These are phyloP conservation scores for Acarospora socialis DNA, from an alignment of 2,329 filamentous ascomycete species.

Conservation along the genomic window DNA sequence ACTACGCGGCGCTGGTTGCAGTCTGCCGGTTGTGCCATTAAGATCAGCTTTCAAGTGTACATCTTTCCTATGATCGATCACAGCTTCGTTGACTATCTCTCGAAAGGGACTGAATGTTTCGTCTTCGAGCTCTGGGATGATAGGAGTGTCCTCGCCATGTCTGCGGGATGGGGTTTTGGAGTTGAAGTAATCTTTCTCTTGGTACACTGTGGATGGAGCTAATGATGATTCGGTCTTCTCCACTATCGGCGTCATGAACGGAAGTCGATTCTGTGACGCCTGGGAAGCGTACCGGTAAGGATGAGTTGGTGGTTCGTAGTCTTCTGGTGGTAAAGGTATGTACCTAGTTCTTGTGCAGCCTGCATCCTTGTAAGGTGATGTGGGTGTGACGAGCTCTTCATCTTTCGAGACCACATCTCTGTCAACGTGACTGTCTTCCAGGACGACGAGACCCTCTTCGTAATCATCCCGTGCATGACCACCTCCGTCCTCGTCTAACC, in stretches of 20 bases:
- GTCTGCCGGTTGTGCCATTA: constrained; percentile 6
- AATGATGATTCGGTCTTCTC: constrained; percentile 87
- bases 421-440: constrained; percentile 9
- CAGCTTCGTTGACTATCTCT: constrained; percentile 43
- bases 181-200: constrained; percentile 43
- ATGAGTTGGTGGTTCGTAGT: constrained; percentile 65
- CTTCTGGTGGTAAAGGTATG: constrained; percentile 68
- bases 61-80: constrained; percentile 28
- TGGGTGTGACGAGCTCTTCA: constrained; percentile 34
- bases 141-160: constrained; percentile 14
- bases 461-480: constrained; percentile 17
- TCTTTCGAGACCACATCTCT: constrained; percentile 19
- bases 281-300: constrained; percentile 69
- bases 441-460: constrained; percentile 13
- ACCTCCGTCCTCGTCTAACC: constrained; percentile 24
- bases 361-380: constrained; percentile 29
- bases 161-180: constrained; percentile 64
- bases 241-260: constrained; percentile 98
- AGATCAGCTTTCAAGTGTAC: constrained; percentile 11
- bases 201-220: constrained; percentile 45
- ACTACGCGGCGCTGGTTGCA: constrained; percentile 17
- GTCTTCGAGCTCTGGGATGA: constrained; percentile 27
- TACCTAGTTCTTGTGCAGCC: constrained; percentile 46
- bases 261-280: constrained; percentile 76
- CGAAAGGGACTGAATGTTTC: constrained; percentile 55